Base-by-base conservation (phyloP, 1,284 basidiomycete genomes). In the Marasmius sp. region DNA sequence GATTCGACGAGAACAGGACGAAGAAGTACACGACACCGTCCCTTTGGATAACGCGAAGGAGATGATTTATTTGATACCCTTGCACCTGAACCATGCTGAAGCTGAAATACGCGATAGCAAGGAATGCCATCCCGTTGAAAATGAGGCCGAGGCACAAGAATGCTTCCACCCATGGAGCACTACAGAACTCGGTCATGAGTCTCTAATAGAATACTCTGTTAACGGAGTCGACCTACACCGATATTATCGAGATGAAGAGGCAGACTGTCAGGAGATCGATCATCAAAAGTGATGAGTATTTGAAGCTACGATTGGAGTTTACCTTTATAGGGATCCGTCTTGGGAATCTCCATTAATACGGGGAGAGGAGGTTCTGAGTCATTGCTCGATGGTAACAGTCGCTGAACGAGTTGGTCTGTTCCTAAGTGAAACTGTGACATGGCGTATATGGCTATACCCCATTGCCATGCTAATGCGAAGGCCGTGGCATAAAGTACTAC, bases 71-170 rank as follows among this genome's bases (percentile, higher is more conserved):
- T n/a, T n/a, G n/a, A n/a, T n/a, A n/a, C n/a, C n/a, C n/a, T n/a
- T n/a, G n/a, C n/a, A n/a, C 10, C 16, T 27, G 58, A 2, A 45
- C 52, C 33, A 63, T 27, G 12, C 60, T 49, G 16, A 60, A 48
- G 3, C 22, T 27, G 36, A 51, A 16, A 14, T 55, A 50, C 3
- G 58, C 39, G 11, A 65, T 65, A 6, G 56, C 43, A 8, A 67
- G 37, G 43, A 70, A 67, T 1, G 64, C 66, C 1, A 70, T 38
- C 8, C 63, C 63, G 53, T 70, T 66, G 39, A 67, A 70, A 3
- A 64, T 66, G n/a, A 70, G 63, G 38, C 56, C 59, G 3, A 70
- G 63, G 34, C 56, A 65, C 11, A 70, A 58, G 36, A 43, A 67
- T 5, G 65, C 63, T 49, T 66, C 61, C 5, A 63, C 60, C 60